phyloP scores from a whole-genome alignment of 129 eudicot species.

The Smallanthus sonchifolius region DNA sequence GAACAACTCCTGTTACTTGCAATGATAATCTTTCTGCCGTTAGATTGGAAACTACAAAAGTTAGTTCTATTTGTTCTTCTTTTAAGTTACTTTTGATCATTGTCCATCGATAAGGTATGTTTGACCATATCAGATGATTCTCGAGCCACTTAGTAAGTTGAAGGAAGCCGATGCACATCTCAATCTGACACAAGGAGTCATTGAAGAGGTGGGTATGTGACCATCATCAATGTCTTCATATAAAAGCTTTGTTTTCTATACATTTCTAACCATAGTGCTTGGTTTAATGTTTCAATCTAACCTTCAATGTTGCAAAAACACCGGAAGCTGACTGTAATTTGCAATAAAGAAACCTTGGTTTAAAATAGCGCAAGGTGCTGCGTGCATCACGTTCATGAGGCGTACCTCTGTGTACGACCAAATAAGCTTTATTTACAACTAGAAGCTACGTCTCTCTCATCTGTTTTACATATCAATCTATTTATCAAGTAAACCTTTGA shows the following conservation, averaged over 20 bases:
- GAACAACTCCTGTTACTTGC: conserved; percentile 60
- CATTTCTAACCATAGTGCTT: not conserved
- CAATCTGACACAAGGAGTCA: conserved; percentile 89
- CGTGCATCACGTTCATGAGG: no score
- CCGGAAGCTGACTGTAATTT: not conserved
- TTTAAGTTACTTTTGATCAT: conserved; percentile 5
- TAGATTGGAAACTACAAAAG: conserved; percentile 92
- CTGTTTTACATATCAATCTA: no score
- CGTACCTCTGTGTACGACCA: no score
- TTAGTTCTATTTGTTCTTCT: conserved; percentile 26
- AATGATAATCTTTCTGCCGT: conserved; percentile 73
- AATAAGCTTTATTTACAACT: no score
- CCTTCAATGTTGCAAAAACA: not conserved
- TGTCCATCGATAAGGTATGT: conserved; percentile 15
- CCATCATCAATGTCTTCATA: not conserved
- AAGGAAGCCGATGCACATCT: conserved; percentile 90
- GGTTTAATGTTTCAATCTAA: no score
- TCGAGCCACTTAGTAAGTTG: conserved; percentile 68
- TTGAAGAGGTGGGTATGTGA: conserved; percentile 97
- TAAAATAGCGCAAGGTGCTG: no score
- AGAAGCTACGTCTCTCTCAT: no score
- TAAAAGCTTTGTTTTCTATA: not conserved
- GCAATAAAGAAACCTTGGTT: no score
- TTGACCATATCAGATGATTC: conserved; percentile 59
- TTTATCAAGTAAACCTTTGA: no score